Conservation (phyloP, 2,329 filamentous ascomycete species). For the Leptodontidium sp. region DNA sequence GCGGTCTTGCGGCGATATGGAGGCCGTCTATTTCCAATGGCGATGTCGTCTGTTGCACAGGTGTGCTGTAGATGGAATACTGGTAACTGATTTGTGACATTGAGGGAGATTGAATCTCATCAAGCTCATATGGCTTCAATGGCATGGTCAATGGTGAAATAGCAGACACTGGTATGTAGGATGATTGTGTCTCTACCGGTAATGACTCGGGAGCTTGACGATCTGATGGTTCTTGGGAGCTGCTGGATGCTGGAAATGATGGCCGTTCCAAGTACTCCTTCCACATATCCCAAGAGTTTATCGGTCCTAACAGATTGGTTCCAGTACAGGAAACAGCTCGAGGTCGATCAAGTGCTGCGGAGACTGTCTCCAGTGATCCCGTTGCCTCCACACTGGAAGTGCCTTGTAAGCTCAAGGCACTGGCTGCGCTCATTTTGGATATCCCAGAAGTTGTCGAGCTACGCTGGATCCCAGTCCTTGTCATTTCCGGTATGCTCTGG, state of each 20-base stretch:
- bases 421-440: background rate
- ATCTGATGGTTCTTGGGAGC: background rate
- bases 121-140: background rate
- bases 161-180: no score
- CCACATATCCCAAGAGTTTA: conserved; percentile 13
- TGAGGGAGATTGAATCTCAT: background rate
- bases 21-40: conserved; percentile 5
- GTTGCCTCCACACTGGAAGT: background rate
- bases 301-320: conserved; percentile 6
- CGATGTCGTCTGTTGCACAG: background rate
- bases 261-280: conserved; percentile 4
- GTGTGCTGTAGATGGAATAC: background rate
- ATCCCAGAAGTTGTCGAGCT: background rate
- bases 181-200: background rate
- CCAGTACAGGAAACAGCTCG: conserved; percentile 8
- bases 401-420: background rate
- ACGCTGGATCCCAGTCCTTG: background rate
- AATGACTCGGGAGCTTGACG: background rate
- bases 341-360: background rate
- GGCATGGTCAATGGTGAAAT: background rate
- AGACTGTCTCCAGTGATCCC: background rate
- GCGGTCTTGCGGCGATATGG: background rate
- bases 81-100: background rate
- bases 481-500: background rate
- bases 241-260: background rate